Base-by-base conservation (phyloP, 1,284 basidiomycete species). In the Phylloporus sp. region DNA sequence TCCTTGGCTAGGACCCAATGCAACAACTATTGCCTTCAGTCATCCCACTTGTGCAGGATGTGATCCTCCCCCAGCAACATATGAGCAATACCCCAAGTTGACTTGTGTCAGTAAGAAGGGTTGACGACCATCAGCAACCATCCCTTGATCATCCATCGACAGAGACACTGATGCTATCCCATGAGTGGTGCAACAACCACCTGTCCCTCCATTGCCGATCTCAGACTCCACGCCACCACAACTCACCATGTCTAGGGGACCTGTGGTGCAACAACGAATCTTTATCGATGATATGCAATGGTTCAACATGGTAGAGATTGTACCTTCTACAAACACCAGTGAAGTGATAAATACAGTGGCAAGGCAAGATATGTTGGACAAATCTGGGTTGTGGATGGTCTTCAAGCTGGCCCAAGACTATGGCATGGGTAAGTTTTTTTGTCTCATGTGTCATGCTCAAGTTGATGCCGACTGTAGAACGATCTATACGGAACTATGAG, bases 401-500 rank as follows among this genome's bases (percentile, higher is more conserved):
- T 94, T 84, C 75, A 92, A 94, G 76, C 77, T 92, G 55, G 88
- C 88, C 26, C 89, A 92, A 70, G 92, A 94, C 71, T 93, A 93
- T 73, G 92, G 91, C 66, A 91, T 94, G 90, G 91, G 92, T 93
- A 69, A 65, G 88, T n/a, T 40, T 47, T 8, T 28, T 59, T 56
- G 20, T 49, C 53, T 56, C 51, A 32, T 51, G n/a, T n/a, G n/a
- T n/a, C n/a, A 3, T 10, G 37, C 52, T 44, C n/a, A 61, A 17
- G 17, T 42, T 55, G 40, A 61, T 49, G 24, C 60, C 50, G 62
- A 56, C 47, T 65, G 24, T 71, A 94, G 95, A 98, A 76, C 90
- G 95, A 5, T 94, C 94, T 15, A 81, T 97, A 53, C 82, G 95
- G 63, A 87, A 87, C 71, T 97, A 90, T 72, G 95, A 98, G 75